Conservation (phyloP, 345 rosid species). For the Salix brachista region DNA sequence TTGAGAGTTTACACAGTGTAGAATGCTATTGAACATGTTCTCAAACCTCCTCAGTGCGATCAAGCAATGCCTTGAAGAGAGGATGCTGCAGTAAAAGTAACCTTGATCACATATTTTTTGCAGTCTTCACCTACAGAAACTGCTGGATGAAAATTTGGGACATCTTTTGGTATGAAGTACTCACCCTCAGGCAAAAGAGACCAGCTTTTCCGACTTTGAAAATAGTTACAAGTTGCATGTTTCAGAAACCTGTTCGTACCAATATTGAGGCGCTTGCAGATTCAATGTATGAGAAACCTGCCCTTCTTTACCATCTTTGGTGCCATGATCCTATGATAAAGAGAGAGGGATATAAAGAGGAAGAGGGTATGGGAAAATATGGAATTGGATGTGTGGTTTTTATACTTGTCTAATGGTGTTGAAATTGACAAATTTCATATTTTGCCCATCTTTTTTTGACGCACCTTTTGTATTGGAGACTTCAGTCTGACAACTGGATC, state of each 20-base stretch:
- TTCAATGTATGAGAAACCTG: not conserved
- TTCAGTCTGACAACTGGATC: not conserved
- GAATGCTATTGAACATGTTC: conserved; percentile 19
- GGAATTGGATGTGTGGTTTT: not conserved
- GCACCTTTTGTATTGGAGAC: not conserved
- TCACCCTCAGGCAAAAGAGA: not conserved
- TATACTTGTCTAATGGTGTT: not conserved
- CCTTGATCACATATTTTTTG: conserved; percentile 32
- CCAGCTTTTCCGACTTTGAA: not conserved
- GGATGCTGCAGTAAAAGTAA: conserved; percentile 30
- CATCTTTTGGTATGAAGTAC: conserved; percentile 22
- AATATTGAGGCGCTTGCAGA: not conserved
- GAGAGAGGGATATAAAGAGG: too few relatives aligned
- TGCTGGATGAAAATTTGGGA: conserved; percentile 39
- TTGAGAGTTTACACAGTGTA: conserved; percentile 15
- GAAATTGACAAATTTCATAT: not conserved
- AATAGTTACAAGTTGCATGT: not conserved
- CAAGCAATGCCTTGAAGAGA: conserved; percentile 32
- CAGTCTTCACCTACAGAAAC: conserved; percentile 37
- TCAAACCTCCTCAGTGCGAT: conserved; percentile 34
- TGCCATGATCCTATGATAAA: not conserved
- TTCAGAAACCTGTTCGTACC: not conserved
- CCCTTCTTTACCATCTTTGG: not conserved
- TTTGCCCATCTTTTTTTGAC: not conserved
- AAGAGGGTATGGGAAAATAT: not conserved